Evolutionary conservation across 306 rosid species (phyloP), one percentile per base, ranked within the genome.

Genomic region (Rosa lucieae): DNA sequence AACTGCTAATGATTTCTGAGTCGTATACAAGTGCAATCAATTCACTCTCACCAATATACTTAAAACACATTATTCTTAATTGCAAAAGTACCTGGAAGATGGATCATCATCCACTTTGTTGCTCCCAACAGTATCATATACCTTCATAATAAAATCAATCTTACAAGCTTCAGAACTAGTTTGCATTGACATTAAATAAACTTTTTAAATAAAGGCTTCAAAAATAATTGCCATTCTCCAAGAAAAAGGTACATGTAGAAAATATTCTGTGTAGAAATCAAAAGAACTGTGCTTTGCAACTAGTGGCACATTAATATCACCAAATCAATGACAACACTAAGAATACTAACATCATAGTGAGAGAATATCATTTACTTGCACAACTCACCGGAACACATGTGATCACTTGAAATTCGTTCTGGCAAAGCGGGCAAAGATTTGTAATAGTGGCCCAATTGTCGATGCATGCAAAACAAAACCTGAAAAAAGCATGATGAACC

Each of bases 381-480:
- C 77, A 85, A 90, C 99, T 95, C 91, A 95, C 99, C 29, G 99
- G 98, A 88, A 95, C 93, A 83, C 98, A 95, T 48, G 99, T 95
- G 84, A 95, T 93, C 80, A 95, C 80, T 86, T 93, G 99, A 85
- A 93, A 93, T 85, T 95, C 99, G 63, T 95, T 89, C 93, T 93
- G 99, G 91, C 99, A 95, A 80, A 95, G 98, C 17, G 97, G 99
- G 82, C 99, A 95, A 74, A 95, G 98, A 84, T 91, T 95, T 63
- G 99, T 95, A 82, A 95, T 95, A 72, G 97, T 87, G 78, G 98
- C 94, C 99, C 99, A 95, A 80, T 93, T 95, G 91, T 95, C 98
- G 73, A 95, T 95, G 90, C 99, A 95, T 58, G 75, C 88, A 83
- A 95, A 95, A 87, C 98, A 95, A 84, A 93, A 95, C 99, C 99